phyloP scores from a whole-genome alignment of 805 yeast species.

The Debaryomyces hansenii region DNA sequence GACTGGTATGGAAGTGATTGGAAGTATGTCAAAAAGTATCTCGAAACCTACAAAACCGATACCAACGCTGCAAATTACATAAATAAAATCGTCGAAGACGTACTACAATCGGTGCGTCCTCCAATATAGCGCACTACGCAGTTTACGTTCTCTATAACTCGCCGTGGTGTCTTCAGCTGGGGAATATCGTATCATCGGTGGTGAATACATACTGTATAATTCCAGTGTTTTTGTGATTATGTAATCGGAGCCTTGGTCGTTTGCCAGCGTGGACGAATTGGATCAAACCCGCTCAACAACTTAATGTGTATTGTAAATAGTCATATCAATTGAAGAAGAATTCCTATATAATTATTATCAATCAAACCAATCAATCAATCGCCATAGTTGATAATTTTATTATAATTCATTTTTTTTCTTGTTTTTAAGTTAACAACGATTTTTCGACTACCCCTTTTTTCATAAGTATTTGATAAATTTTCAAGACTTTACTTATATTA shows the following conservation, averaged over 20 bases:
- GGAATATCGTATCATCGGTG: too few species aligned
- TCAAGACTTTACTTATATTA: constrained; percentile 2
- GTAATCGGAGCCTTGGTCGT: neutral
- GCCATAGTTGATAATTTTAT: neutral
- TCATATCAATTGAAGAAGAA: neutral
- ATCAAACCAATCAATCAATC: constrained; percentile 3
- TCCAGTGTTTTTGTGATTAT: neutral
- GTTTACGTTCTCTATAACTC: neutral
- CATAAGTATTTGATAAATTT: neutral
- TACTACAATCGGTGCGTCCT: constrained; percentile 31
- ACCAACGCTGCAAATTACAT: constrained; percentile 33
- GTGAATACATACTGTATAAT: too few species aligned
- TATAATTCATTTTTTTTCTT: neutral
- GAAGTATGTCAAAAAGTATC: constrained; percentile 27
- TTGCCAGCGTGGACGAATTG: constrained; percentile 9
- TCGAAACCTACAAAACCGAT: constrained; percentile 18
- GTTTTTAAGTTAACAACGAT: neutral
- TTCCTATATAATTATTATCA: neutral
- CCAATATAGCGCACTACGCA: constrained; percentile 25
- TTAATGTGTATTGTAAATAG: neutral
- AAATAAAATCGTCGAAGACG: constrained; percentile 39
- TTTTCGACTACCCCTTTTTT: neutral
- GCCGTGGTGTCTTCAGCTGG: too few species aligned
- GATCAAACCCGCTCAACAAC: constrained; percentile 1
- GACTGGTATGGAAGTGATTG: constrained; percentile 48